Base-by-base conservation (phyloP, 176 grass and related monocot genomes). In the Rhynchospora breviuscula region DNA sequence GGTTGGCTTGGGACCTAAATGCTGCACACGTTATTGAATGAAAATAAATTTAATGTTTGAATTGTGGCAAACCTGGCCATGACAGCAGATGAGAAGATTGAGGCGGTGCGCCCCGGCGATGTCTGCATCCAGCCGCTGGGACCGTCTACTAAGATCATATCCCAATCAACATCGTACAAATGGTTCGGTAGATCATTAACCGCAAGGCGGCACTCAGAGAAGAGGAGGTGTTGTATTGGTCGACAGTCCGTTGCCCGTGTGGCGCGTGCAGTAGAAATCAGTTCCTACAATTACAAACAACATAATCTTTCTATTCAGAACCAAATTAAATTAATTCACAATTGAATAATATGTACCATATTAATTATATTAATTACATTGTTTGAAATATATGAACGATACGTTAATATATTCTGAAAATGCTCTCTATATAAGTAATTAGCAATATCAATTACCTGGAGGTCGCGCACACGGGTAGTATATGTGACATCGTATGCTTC, bases 181-280 rank as follows among this genome's bases (percentile, higher is more conserved):
- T 92, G 90, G 87, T 97, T 97, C 6, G 94, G 94, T 4, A 97
- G 92, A 89, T 97, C 92, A 82, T 97, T 97, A 85, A 97, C 89
- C 84, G 94, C 94, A 35, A 97, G 88, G 48, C 88, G 85, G 87
- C 94, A 97, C 82, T 97, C 94, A 52, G 94, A 97, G 85, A 94
- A 97, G 83, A 97, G 92, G n/a, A 97, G 90, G 78, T 97, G 90
- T 85, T 97, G 92, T 0, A 92, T 86, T 8, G 94, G 94, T 0
- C 94, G 84, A 59, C 94, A 97, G 71, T 97, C 92, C 58, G 67
- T 79, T 12, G 19, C 63, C 5, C 94, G 70, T 0, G 88, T 11
- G 5, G 53, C 60, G 0, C 90, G 59, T 8, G 92, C 92, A 0
- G 90, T 85, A 4, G 21, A 53, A 6, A 97, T 76, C 10, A 97